Conservation (phyloP, 257 asterid genomes). For the Lantana camara region DNA sequence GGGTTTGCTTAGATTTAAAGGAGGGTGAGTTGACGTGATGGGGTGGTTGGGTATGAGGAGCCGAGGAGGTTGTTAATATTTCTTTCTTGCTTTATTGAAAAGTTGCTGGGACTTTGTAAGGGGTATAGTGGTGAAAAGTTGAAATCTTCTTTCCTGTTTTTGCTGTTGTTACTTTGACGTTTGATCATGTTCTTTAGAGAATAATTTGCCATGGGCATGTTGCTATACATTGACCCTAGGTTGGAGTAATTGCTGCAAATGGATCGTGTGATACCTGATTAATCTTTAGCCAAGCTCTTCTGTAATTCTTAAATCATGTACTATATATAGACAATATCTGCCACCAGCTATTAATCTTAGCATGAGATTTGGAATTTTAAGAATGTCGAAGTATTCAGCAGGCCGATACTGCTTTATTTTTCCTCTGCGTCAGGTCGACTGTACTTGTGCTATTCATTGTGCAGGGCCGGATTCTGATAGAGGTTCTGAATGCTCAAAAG, state of each 20-base stretch:
- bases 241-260: background rate
- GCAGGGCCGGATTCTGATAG: conserved; percentile 59
- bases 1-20: no score
- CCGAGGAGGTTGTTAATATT: background rate
- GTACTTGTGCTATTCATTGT: conserved; percentile 14
- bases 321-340: no score
- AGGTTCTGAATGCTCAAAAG: conserved; percentile 52
- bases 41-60: background rate
- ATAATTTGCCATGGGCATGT: background rate
- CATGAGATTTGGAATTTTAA: background rate
- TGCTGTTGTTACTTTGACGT: background rate
- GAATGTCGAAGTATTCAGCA: background rate
- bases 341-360: background rate
- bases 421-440: background rate
- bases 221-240: background rate
- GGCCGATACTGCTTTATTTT: background rate
- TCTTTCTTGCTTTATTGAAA: background rate
- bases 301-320: background rate
- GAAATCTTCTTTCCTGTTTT: background rate
- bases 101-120: background rate
- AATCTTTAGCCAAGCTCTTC: no score
- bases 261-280: no score
- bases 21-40: background rate
- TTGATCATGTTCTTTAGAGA: background rate
- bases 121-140: background rate